These are phyloP conservation scores for Pseudocercospora fuligena DNA, from an alignment of 2,329 filamentous ascomycete genomes.

Conservation along the genomic window DNA sequence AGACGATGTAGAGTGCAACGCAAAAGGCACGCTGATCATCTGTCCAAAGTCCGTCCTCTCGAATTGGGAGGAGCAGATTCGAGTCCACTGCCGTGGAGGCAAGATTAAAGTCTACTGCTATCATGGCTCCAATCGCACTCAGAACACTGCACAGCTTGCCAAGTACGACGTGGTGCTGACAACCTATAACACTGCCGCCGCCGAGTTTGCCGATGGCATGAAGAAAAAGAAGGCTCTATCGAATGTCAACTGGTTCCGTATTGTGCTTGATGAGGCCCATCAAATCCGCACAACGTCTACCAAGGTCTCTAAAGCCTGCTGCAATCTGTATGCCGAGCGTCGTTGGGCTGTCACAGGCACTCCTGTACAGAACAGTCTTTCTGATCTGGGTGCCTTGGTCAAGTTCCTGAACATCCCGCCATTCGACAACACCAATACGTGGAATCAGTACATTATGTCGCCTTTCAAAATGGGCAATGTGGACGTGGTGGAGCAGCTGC, in stretches of 20 bases:
- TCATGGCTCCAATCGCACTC: conserved; percentile 78
- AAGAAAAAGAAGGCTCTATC: conserved; percentile 67
- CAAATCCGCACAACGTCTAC: conserved; percentile 87
- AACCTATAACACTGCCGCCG: conserved; percentile 86
- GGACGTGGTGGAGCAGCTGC: conserved; percentile 80
- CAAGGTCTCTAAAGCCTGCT: conserved; percentile 82
- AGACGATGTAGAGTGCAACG: conserved; percentile 63
- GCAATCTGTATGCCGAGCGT: conserved; percentile 75
- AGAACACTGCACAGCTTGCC: conserved; percentile 69
- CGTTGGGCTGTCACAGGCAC: conserved; percentile 98
- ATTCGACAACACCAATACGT: conserved; percentile 78
- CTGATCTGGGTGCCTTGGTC: conserved; percentile 85
- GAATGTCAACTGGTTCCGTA: conserved; percentile 87
- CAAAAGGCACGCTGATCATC: conserved; percentile 80
- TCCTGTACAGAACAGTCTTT: conserved; percentile 89
- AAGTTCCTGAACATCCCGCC: conserved; percentile 84
- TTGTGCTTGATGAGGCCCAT: conserved; percentile 93
- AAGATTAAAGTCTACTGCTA: conserved; percentile 79
- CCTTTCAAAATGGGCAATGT: conserved; percentile 88
- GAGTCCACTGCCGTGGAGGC: conserved; percentile 70
- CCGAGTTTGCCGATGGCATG: conserved; percentile 57
- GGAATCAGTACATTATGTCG: conserved; percentile 77
- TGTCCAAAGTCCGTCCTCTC: conserved; percentile 88
- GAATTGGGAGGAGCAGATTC: conserved; percentile 94
- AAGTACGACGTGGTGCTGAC: conserved; percentile 86